Conservation (phyloP, 192 early-diverging fungal species). For the Coemansia sp. region DNA sequence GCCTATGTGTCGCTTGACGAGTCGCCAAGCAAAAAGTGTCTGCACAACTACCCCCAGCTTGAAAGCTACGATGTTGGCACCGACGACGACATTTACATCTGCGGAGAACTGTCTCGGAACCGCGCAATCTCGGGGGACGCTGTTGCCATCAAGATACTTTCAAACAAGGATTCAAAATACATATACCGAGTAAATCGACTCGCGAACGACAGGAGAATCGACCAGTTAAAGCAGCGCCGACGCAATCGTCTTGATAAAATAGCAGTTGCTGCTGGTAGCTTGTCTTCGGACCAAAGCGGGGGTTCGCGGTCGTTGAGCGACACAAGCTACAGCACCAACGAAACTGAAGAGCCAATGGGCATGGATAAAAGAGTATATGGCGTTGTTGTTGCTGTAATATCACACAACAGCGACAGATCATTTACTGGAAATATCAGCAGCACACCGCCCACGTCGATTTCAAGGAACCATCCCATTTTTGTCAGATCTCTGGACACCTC, state of each 20-base stretch:
- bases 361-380: slow-evolving; percentile 21
- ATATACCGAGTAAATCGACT: slow-evolving; percentile 35
- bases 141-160: slow-evolving; percentile 83
- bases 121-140: slow-evolving; percentile 88
- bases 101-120: slow-evolving; percentile 80
- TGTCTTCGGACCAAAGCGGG: slow-evolving; percentile 24
- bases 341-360: background rate
- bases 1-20: slow-evolving; percentile 85
- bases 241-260: slow-evolving; percentile 72
- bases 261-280: background rate
- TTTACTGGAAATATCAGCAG: slow-evolving; percentile 30
- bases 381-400: slow-evolving; percentile 30
- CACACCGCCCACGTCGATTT: slow-evolving; percentile 4
- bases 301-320: background rate
- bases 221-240: slow-evolving; percentile 60
- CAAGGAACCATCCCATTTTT: slow-evolving; percentile 8
- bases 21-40: slow-evolving; percentile 31
- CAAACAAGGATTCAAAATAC: slow-evolving; percentile 18
- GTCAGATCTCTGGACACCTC: background rate
- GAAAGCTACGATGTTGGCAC: slow-evolving; percentile 27
- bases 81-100: slow-evolving; percentile 70
- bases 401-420: slow-evolving; percentile 22
- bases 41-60: slow-evolving; percentile 26
- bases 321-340: background rate
- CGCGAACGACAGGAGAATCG: slow-evolving; percentile 63